phyloP scores from a whole-genome alignment of 176 grass and related monocot genomes.

The Raddia distichophylla region DNA sequence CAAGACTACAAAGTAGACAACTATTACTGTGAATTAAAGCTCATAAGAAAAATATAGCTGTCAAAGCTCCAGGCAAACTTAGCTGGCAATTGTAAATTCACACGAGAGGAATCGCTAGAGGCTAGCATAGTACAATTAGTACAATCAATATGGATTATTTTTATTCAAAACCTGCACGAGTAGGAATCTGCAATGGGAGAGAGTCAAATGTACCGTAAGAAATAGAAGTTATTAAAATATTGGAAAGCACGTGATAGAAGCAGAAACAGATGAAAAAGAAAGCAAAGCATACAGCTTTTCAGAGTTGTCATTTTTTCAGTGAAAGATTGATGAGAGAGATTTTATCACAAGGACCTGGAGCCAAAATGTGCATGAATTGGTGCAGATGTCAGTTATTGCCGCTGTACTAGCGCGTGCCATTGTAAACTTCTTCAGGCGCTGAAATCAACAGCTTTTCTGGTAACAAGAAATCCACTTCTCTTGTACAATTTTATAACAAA shows the following conservation, averaged over 20 bases:
- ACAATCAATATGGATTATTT: slow-evolving; percentile 16
- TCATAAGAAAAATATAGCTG: not conserved
- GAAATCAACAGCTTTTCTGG: slow-evolving; percentile 13
- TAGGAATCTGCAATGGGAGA: not conserved
- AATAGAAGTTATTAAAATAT: slow-evolving; percentile 2
- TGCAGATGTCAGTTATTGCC: slow-evolving; percentile 4
- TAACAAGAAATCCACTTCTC: slow-evolving; percentile 29
- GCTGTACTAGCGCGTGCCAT: not conserved
- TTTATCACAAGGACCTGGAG: slow-evolving; percentile 18
- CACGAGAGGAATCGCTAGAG: not conserved
- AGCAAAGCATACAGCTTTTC: slow-evolving; percentile 35
- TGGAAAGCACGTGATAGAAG: not conserved
- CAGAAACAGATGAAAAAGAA: slow-evolving; percentile 26
- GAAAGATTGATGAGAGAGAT: slow-evolving; percentile 31
- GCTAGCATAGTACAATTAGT: not conserved
- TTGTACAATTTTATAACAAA: slow-evolving; percentile 28
- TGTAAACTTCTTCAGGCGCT: slow-evolving; percentile 18
- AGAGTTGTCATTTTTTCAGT: slow-evolving; percentile 30
- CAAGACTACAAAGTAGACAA: slow-evolving; percentile 5
- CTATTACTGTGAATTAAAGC: not conserved
- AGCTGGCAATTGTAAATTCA: slow-evolving; percentile 23
- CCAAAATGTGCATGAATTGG: slow-evolving; percentile 28
- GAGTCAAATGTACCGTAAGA: not conserved
- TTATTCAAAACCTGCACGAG: not conserved
- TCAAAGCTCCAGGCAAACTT: slow-evolving; percentile 9